These are phyloP conservation scores for Globisporangium heterothallicum DNA, from an alignment of 352 stramenopile species.

Conservation along the genomic window DNA sequence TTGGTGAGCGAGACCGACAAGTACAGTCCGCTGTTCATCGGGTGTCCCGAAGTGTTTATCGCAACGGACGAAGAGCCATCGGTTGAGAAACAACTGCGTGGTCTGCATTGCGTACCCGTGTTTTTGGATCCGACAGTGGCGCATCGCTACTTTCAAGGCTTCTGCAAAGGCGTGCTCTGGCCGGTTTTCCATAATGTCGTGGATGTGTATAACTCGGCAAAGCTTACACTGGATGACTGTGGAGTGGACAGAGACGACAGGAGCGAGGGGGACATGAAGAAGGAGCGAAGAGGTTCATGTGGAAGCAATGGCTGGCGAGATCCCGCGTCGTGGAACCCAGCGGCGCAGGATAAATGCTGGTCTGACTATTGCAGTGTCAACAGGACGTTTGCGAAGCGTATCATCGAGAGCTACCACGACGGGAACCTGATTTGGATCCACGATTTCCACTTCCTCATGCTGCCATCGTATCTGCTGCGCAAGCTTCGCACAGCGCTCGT, in stretches of 20 bases:
- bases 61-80: conserved; percentile 45
- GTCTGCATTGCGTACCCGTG: conserved; percentile 94
- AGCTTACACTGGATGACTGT: conserved; percentile 53
- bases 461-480: conserved; percentile 94
- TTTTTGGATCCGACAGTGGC: conserved; percentile 89
- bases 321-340: conserved; percentile 73
- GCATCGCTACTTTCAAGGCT: conserved; percentile 88
- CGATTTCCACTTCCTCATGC: conserved; percentile 97
- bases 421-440: conserved; percentile 96
- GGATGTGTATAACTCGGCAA: conserved; percentile 91
- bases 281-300: conserved; percentile 6
- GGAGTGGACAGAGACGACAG: not conserved
- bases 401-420: conserved; percentile 72
- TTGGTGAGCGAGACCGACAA: conserved; percentile 43
- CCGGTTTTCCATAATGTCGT: conserved; percentile 96
- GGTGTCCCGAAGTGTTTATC: conserved; percentile 73
- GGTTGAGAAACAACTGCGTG: conserved; percentile 70
- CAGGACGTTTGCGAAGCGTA: conserved; percentile 38
- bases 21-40: conserved; percentile 63
- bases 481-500: conserved; percentile 90
- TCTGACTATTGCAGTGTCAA: conserved; percentile 79
- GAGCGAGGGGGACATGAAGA: not conserved
- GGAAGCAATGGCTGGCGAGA: conserved; percentile 36
- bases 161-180: conserved; percentile 98
- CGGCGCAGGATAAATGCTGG: conserved; percentile 73